Conservation (phyloP, 257 asterid species). For the Gynochthodes officinalis region DNA sequence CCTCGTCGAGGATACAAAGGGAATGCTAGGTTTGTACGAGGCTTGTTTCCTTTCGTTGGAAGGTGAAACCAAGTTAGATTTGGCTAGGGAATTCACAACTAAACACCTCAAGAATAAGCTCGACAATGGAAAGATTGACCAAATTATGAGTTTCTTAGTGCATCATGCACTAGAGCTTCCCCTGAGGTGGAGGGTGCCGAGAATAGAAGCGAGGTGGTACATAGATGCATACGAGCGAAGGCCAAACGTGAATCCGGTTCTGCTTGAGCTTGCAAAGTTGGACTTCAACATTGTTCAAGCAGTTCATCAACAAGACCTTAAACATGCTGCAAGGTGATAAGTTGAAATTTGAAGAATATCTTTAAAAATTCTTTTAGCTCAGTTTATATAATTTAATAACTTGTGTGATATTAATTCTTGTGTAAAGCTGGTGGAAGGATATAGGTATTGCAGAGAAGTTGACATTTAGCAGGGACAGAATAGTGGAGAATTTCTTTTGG, state of each 20-base stretch:
- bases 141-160: neutral
- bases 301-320: constrained; percentile 10
- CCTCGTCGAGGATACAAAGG: constrained; percentile 21
- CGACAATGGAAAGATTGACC: neutral
- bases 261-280: constrained; percentile 20
- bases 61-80: constrained; percentile 9
- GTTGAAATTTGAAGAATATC: neutral
- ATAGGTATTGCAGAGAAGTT: constrained; percentile 9
- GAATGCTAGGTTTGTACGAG: constrained; percentile 27
- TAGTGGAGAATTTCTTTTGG: constrained; percentile 21
- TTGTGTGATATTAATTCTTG: neutral
- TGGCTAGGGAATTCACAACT: constrained; percentile 19
- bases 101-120: constrained; percentile 6
- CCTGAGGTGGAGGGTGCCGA: constrained; percentile 13
- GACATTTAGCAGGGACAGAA: constrained; percentile 15
- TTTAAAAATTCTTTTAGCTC: too few relatives aligned
- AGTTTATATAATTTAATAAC: neutral
- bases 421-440: constrained; percentile 22
- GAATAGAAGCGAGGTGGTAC: constrained; percentile 21
- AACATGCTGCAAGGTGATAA: constrained; percentile 3
- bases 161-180: constrained; percentile 23
- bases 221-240: constrained; percentile 18
- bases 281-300: constrained; percentile 26
- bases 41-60: constrained; percentile 17
- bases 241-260: neutral